Evolutionary conservation across 441 rosid genomes (phyloP), one percentile per base, ranked within the genome.

Genomic region (Viola pubescens): DNA sequence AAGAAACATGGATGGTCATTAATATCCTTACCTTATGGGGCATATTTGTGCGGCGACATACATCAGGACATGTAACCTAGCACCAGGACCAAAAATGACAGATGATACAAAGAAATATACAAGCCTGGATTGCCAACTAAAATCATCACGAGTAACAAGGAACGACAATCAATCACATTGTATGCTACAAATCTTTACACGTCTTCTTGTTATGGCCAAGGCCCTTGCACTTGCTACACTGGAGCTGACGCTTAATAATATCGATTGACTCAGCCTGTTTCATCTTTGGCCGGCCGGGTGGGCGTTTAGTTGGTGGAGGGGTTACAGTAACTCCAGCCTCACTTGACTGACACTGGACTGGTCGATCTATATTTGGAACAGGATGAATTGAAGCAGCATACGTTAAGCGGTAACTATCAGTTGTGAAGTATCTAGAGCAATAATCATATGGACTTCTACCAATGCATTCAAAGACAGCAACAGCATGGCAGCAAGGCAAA

Each of bases 221-320:
- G 39, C 72, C 67, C 59, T 68, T 77, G 71, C 81, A 77, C 67
- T 60, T 65, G 73, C 81, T 77, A 62, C 81, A 77, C 64, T 77
- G 81, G 16, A 73, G 76, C 52, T 77, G 81, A n/a, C 81, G 71
- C 59, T 70, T 77, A 6, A 65, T 65, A 8, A 69, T 46, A 59
- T 77, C 81, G 0, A 74, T 37, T 0, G 75, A 66, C 41, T 77
- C 78, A 14, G 65, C 64, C 34, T 69, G 77, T 70, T 73, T 77
- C 66, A 41, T 52, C 67, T 68, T 68, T 5, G 72, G 72, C 26
- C 63, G 64, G 44, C 72, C 72, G 58, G 63, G 63, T 3, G 67
- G 63, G 43, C 72, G 73, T 47, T 70, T 69, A 8, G 73, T 71
- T 16, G 78, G 78, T 46, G 78, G 78, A 12, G 81, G 78, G 14